Evolutionary conservation across 768 basidiomycete genomes (phyloP), one percentile per base, ranked within the genome.

Genomic region (Russula emetica): DNA sequence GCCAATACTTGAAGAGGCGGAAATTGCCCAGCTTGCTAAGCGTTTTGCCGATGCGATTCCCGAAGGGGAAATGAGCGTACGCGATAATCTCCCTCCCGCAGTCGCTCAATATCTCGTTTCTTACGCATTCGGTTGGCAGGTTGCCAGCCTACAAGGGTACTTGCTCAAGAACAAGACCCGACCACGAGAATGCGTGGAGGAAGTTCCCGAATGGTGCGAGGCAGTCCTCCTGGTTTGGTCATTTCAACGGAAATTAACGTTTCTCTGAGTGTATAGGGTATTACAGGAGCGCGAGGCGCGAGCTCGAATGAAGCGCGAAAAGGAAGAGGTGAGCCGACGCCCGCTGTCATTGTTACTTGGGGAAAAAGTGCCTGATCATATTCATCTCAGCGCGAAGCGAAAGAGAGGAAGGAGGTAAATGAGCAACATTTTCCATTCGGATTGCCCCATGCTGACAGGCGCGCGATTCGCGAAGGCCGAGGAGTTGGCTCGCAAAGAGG

Each of bases 121-220:
- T 63, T 44, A 60, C 61, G 36, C 36, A 34, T 26, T 28, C 45
- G 38, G 34, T 45, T 40, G 52, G 40, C 61, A 91, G 90, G 90
- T 93, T 62, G 92, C 92, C 30, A 79, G 82, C 54, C 80, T 93
- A 67, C 92, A 93, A 78, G 92, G 92, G 2, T 93, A 93, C 73
- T 80, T 94, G 44, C 79, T 92, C 62, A 90, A 88, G 81, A 93
- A 93, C 75, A 92, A 94, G 81, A 87, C 92, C 14, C 85, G 92
- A n/a, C 92, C 92, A 45, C 81, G 82, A 64, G 89, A 93, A 74
- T 90, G 87, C 67, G 91, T 94, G 10, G 86, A 86, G 6, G 91
- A 92, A 72, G 87, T 88, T 28, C 79, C 74, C 34, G 85, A 84
- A 51, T 95, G 93, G 91, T 78, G 73, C 51, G 77, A 72, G 28